These are phyloP conservation scores for Penicillium sp. DNA, from an alignment of 2,329 filamentous ascomycete species.

Conservation along the genomic window DNA sequence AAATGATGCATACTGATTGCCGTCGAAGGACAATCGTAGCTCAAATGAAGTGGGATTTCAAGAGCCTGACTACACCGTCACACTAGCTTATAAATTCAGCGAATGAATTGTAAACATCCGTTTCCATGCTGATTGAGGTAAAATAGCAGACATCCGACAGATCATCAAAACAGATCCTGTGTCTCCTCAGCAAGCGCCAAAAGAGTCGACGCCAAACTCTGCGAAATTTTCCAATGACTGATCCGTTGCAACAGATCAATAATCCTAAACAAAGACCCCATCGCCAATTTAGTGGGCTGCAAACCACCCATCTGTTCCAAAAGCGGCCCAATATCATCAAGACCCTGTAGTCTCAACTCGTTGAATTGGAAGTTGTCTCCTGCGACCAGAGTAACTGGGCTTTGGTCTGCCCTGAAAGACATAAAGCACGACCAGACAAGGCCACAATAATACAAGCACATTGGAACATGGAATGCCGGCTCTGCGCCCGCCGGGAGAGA, in stretches of 20 bases:
- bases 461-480: constrained; percentile 8
- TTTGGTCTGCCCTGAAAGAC: neutral
- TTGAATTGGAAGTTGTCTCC: constrained; percentile 2
- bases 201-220: constrained; percentile 10
- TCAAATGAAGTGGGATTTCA: no score
- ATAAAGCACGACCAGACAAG: constrained; percentile 9
- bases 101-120: no score
- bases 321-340: constrained; percentile 1
- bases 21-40: no score
- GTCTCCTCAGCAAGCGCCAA: constrained; percentile 11
- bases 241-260: constrained; percentile 13
- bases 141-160: neutral
- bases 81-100: no score
- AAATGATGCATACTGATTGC: no score
- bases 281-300: constrained; percentile 1
- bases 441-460: constrained; percentile 11
- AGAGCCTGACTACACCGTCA: no score
- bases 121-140: neutral
- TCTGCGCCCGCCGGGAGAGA: constrained; percentile 4
- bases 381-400: neutral
- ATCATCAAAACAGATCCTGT: constrained; percentile 7
- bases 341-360: constrained; percentile 2
- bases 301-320: constrained; percentile 6
- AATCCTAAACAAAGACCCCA: constrained; percentile 8
- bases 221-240: constrained; percentile 11